Percentiles rank a stretch among this genome's conserved stretches.
These are phyloP conservation scores for Bryoerythrophyllum caledonicum DNA, from an alignment of 225 moss, liverwort and hornwort species.

Conservation along the genomic window DNA sequence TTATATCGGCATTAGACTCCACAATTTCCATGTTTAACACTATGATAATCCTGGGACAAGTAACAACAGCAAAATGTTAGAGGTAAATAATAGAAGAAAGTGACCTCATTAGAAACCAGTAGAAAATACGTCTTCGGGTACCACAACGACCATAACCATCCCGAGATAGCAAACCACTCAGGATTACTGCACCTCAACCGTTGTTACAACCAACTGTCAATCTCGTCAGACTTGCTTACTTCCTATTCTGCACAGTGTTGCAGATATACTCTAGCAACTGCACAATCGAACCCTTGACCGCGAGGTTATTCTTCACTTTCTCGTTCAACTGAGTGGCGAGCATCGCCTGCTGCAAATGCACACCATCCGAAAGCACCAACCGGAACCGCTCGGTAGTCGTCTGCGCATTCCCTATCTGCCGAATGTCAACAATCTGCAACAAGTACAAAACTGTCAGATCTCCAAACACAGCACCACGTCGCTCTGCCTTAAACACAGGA, in stretches of 20 bases:
- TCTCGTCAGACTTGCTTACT: constrained; percentile 47
- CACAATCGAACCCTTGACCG: constrained; percentile 81
- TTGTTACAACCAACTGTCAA: background rate
- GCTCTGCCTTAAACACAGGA: background rate
- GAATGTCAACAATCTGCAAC: constrained; percentile 70
- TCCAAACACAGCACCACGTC: background rate
- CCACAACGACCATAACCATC: background rate
- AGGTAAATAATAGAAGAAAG: background rate
- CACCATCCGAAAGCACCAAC: constrained; percentile 82
- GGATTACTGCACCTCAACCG: background rate
- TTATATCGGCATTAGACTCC: constrained; percentile 68
- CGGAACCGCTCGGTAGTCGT: constrained; percentile 83
- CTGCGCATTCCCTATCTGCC: constrained; percentile 90
- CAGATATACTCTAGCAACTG: constrained; percentile 91
- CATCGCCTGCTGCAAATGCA: constrained; percentile 94
- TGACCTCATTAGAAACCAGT: background rate
- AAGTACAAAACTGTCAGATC: constrained; percentile 14
- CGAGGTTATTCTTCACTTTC: constrained; percentile 72
- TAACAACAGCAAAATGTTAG: constrained; percentile 5
- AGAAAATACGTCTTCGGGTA: background rate
- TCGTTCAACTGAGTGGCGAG: constrained; percentile 95
- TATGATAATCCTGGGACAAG: constrained; percentile 77
- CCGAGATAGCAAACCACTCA: background rate
- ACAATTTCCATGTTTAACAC: constrained; percentile 93
- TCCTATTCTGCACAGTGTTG: constrained; percentile 92